phyloP scores from a whole-genome alignment of 2,329 filamentous ascomycete genomes.

The Calonectria montana region DNA sequence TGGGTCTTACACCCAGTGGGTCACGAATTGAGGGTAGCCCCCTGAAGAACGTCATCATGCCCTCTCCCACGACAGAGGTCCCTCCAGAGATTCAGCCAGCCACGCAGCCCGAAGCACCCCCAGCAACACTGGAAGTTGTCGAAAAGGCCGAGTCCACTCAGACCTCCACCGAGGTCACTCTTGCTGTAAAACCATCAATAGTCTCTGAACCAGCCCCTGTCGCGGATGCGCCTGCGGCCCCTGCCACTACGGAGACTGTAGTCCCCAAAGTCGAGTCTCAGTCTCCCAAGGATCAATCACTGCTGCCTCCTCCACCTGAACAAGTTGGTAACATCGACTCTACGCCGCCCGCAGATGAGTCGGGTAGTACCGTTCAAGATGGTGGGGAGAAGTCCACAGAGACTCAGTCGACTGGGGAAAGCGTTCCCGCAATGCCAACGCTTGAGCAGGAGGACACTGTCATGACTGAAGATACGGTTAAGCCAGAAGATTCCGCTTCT shows the following conservation, averaged over 20 bases:
- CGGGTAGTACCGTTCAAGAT: constrained; percentile 37
- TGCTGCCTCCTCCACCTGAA: constrained; percentile 52
- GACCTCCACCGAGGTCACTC: neutral
- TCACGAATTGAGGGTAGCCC: constrained; percentile 62
- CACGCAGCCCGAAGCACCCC: constrained; percentile 32
- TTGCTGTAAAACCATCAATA: neutral
- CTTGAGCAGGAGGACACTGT: constrained; percentile 46
- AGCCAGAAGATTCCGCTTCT: constrained; percentile 53
- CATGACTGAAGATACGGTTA: constrained; percentile 52
- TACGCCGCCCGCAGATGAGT: constrained; percentile 45
- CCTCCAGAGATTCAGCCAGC: constrained; percentile 23
- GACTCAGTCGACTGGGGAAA: constrained; percentile 30
- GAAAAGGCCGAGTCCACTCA: neutral
- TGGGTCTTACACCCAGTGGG: constrained; percentile 42
- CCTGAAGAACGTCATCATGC: constrained; percentile 62
- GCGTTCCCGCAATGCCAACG: constrained; percentile 32
- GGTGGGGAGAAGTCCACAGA: constrained; percentile 42
- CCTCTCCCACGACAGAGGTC: constrained; percentile 56
- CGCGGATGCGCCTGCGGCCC: constrained; percentile 5
- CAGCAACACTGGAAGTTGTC: neutral
- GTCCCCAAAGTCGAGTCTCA: constrained; percentile 33
- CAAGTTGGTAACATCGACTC: constrained; percentile 55
- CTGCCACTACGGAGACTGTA: constrained; percentile 39
- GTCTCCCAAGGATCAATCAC: constrained; percentile 32
- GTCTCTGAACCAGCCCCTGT: constrained; percentile 45